Evolutionary conservation across 352 stramenopile species (phyloP).

Genomic region (Globisporangium ultimum): DNA sequence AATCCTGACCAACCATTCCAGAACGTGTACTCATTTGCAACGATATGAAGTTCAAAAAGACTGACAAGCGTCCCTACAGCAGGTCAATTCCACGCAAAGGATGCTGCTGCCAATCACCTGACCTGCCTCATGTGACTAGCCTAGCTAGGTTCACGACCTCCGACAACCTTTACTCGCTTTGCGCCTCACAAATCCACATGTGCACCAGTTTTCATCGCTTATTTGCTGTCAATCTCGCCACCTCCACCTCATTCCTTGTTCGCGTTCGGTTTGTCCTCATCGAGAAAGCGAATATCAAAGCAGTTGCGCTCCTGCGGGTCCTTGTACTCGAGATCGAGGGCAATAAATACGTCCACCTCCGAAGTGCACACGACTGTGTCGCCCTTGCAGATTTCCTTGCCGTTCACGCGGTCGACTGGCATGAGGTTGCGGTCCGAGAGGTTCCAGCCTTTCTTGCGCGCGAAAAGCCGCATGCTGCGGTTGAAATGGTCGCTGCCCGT

Average conservation of each 20-base stretch:
- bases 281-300: slow-evolving; percentile 79
- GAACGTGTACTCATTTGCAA: too few relatives aligned
- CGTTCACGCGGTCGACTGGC: slow-evolving; percentile 52
- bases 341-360: slow-evolving; percentile 85
- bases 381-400: slow-evolving; percentile 53
- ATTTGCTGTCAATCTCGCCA: neutral
- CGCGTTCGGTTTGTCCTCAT: slow-evolving; percentile 64
- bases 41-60: too few relatives aligned
- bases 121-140: too few relatives aligned
- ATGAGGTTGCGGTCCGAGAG: slow-evolving; percentile 70
- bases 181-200: neutral
- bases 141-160: too few relatives aligned
- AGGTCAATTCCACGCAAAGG: too few relatives aligned
- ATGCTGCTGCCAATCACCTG: too few relatives aligned
- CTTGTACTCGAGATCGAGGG: slow-evolving; percentile 83
- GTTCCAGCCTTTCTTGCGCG: slow-evolving; percentile 75
- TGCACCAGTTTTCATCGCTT: neutral
- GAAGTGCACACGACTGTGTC: slow-evolving; percentile 74
- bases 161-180: too few relatives aligned
- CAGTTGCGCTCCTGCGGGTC: slow-evolving; percentile 71
- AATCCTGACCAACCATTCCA: too few relatives aligned
- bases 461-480: slow-evolving; percentile 77
- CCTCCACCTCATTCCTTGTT: slow-evolving; percentile 23
- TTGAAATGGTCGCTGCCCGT: slow-evolving; percentile 92
- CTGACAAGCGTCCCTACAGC: too few relatives aligned